Conservation (phyloP, 805 yeast species). For the Candida namnaoensis region DNA sequence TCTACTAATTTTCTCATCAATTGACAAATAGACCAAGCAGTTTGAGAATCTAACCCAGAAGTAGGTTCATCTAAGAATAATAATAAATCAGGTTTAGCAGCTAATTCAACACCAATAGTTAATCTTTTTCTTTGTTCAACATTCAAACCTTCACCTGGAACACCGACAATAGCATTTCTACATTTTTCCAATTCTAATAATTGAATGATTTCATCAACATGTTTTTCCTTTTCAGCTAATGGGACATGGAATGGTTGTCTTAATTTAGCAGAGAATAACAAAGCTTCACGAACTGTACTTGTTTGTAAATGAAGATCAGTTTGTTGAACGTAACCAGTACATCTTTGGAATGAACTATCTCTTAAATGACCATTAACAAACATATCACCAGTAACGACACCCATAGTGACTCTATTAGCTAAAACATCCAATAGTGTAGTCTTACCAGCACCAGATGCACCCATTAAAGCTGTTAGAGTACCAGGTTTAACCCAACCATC, state of each 20-base stretch:
- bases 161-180: conserved; percentile 70
- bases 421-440: conserved; percentile 65
- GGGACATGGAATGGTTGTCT: conserved; percentile 53
- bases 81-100: conserved; percentile 53
- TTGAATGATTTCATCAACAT: conserved; percentile 57
- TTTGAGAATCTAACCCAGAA: conserved; percentile 61
- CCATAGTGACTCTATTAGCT: conserved; percentile 62
- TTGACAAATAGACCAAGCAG: conserved; percentile 59
- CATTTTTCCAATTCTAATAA: conserved; percentile 55
- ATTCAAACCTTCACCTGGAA: conserved; percentile 61
- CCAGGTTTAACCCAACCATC: conserved; percentile 85
- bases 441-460: conserved; percentile 78
- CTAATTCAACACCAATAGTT: conserved; percentile 63
- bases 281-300: conserved; percentile 66
- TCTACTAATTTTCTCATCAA: conserved; percentile 51
- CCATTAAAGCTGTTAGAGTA: conserved; percentile 71
- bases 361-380: conserved; percentile 47
- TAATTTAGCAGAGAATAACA: conserved; percentile 55
- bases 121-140: conserved; percentile 56
- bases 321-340: conserved; percentile 70
- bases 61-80: conserved; percentile 63
- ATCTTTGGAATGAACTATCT: conserved; percentile 45
- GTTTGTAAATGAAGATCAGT: conserved; percentile 64
- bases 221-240: conserved; percentile 46
- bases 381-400: conserved; percentile 60